Evolutionary conservation across 139 green algal genomes (phyloP), one percentile per base, ranked within the genome.

Genomic region (Coelastrella sp.): DNA sequence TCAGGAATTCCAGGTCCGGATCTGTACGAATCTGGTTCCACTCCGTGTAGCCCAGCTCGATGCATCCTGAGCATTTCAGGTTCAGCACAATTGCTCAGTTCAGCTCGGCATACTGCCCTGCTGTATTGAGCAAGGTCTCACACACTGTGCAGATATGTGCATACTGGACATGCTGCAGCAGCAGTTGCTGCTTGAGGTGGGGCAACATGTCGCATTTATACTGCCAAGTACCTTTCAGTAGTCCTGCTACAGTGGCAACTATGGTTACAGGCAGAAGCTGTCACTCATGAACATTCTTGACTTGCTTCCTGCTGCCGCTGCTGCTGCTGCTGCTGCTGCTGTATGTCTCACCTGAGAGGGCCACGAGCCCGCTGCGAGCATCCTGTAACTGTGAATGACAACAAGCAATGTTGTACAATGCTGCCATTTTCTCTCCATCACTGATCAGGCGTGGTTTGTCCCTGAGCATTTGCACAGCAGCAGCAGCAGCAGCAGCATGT

Each of bases 391-490:
- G 82, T 14, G 92, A 91, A 84, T 97, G 93, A 90, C 95, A 98
- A 91, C 96, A 98, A 0, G 96, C 96, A 49, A 97, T 97, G 92
- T 98, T 98, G 94, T 96, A 98, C 58, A 98, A 91, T 7, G 94
- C 93, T 4, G 96, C 92, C 68, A 94, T 95, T 76, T 95, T 95
- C 90, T 98, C 96, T 14, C 94, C 94, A 63, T 96, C 91, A 65
- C 92, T 96, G 65, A 95, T 92, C n/a, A 92, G 61, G 17, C 82
- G 87, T 0, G 96, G 96, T 92, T 98, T 98, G 92, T 98, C 96
- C 86, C 96, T 96, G 91, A 4, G 65, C 65, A 22, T 15, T 17
- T 73, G 65, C 14, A 73, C 14, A 73, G 65, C 65, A 15, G 15
- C 14, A 73, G 14, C 65, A 73, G 65, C 65, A 22, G 65, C 65